Conservation (phyloP, 2,329 filamentous ascomycete species). For the Bimuria novae-zelandiae region DNA sequence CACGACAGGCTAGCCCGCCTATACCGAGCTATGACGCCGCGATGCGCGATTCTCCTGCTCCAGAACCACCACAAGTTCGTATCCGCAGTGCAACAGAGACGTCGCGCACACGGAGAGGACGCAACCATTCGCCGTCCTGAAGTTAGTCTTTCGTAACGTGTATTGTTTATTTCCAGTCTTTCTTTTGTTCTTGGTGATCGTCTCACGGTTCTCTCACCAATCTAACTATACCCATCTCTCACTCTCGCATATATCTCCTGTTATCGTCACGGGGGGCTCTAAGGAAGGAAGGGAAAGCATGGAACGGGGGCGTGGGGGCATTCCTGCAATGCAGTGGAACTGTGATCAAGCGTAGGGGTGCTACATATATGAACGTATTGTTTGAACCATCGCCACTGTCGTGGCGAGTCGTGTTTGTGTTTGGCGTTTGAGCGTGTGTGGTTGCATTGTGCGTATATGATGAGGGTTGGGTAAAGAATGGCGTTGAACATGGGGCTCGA, state of each 20-base stretch:
- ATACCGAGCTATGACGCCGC: constrained; percentile 85
- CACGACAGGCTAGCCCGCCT: constrained; percentile 57
- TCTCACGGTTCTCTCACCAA: constrained; percentile 3
- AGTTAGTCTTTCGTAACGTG: background rate
- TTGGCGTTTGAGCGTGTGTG: no score
- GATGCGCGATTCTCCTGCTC: constrained; percentile 65
- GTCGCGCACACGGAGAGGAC: constrained; percentile 18
- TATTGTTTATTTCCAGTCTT: constrained; percentile 4
- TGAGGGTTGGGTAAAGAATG: background rate
- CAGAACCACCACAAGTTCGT: constrained; percentile 20
- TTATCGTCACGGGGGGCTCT: background rate
- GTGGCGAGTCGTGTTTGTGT: background rate
- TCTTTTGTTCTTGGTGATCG: constrained; percentile 6
- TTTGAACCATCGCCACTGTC: no score
- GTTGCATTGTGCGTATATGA: no score
- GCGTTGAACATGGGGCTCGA: background rate
- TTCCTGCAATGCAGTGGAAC: background rate
- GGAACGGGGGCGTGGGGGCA: background rate
- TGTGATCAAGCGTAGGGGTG: no score
- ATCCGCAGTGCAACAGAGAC: constrained; percentile 26
- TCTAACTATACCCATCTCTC: constrained; percentile 22
- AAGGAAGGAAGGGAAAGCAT: background rate
- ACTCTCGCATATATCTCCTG: constrained; percentile 19
- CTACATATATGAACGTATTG: no score
- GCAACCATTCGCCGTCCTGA: constrained; percentile 11